phyloP scores from a whole-genome alignment of 495 filamentous ascomycete species.

The Astrothelium macrocarpum region DNA sequence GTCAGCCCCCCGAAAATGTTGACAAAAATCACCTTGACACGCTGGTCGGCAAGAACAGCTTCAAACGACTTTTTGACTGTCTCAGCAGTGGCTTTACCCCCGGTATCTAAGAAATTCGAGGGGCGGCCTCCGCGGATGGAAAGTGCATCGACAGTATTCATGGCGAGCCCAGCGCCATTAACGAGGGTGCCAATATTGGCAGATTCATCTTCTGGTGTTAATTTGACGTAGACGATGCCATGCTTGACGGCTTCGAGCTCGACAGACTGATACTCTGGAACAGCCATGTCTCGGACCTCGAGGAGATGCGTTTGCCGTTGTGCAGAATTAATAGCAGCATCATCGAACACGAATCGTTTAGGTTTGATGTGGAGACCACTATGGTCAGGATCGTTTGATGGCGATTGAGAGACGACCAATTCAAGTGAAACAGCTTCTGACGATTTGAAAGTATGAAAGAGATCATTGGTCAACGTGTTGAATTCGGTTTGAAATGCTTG shows the following conservation, averaged over 20 bases:
- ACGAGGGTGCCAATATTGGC: constrained; percentile 64
- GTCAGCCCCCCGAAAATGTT: constrained; percentile 90
- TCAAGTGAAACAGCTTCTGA: background rate
- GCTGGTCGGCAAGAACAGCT: constrained; percentile 56
- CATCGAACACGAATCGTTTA: constrained; percentile 62
- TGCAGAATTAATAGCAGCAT: constrained; percentile 60
- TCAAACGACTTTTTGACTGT: constrained; percentile 71
- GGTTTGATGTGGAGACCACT: constrained; percentile 37
- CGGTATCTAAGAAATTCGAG: constrained; percentile 83
- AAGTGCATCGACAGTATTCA: constrained; percentile 84
- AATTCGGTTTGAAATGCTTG: constrained; percentile 30
- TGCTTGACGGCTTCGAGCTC: constrained; percentile 59
- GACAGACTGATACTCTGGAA: constrained; percentile 38
- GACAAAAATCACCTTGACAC: constrained; percentile 70
- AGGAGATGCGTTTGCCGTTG: constrained; percentile 59
- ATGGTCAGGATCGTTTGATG: background rate
- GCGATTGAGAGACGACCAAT: background rate
- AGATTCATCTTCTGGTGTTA: constrained; percentile 19
- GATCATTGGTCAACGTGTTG: constrained; percentile 1
- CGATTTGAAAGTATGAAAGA: background rate
- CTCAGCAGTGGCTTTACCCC: constrained; percentile 79
- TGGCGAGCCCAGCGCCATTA: constrained; percentile 83
- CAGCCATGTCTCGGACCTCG: constrained; percentile 39
- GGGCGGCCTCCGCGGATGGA: constrained; percentile 52
- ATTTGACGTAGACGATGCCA: constrained; percentile 64